These are phyloP conservation scores for Kodamaea derodonti DNA, from an alignment of 1,139 yeast species.

Conservation along the genomic window DNA sequence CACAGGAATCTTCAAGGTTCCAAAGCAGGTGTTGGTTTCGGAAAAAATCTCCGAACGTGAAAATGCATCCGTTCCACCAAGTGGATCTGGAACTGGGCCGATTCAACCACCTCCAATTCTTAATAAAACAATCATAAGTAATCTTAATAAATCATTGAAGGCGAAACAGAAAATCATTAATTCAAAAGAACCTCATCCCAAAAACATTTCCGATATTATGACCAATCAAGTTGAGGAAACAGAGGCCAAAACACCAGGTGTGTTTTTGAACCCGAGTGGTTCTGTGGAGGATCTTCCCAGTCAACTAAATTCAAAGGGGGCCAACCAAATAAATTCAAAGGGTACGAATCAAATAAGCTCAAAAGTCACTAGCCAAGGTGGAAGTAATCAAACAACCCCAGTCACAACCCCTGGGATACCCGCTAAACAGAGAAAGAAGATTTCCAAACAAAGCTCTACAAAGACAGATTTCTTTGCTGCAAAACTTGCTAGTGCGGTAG, in stretches of 20 bases:
- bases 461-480: conserved; percentile 95
- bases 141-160: conserved; percentile 37
- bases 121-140: conserved; percentile 31
- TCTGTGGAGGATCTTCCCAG: background rate
- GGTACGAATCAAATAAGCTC: background rate
- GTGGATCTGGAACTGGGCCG: no score
- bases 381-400: background rate
- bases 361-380: background rate
- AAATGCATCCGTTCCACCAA: conserved; percentile 4
- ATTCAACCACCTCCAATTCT: conserved; percentile 9
- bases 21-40: conserved; percentile 14
- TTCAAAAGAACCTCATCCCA: conserved; percentile 36
- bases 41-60: conserved; percentile 10
- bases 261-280: background rate
- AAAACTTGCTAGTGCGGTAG: conserved; percentile 88
- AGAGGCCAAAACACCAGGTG: background rate
- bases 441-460: conserved; percentile 34
- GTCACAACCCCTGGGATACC: background rate
- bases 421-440: conserved; percentile 7
- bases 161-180: conserved; percentile 40
- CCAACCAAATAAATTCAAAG: background rate
- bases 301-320: background rate
- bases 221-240: conserved; percentile 12
- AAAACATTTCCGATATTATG: conserved; percentile 33
- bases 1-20: conserved; percentile 15